Conservation (phyloP, 1,284 basidiomycete genomes). For the Apiotrichum gamsii region DNA sequence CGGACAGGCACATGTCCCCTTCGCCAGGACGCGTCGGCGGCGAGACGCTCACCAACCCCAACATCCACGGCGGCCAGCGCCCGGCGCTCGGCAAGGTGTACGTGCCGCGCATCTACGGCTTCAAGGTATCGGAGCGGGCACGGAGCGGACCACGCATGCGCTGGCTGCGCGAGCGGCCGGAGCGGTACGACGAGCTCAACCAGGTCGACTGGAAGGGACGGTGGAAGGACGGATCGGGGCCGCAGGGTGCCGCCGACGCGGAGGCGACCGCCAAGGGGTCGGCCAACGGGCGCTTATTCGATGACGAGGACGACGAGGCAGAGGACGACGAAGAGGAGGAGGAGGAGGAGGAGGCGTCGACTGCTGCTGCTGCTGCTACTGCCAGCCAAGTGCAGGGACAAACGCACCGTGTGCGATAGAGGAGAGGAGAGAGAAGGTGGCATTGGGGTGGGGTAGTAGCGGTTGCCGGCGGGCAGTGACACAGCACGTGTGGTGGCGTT, state of each 20-base stretch:
- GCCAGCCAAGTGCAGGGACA: neutral
- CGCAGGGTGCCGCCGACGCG: neutral
- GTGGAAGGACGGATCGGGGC: slow-evolving; percentile 54
- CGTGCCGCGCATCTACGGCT: slow-evolving; percentile 83
- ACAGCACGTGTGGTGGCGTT: neutral
- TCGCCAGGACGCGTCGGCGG: slow-evolving; percentile 25
- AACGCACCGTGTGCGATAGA: neutral
- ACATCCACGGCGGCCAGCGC: slow-evolving; percentile 70
- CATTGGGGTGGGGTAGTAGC: neutral
- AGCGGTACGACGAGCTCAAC: slow-evolving; percentile 71
- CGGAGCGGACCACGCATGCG: slow-evolving; percentile 94
- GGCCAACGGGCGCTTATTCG: slow-evolving; percentile 30
- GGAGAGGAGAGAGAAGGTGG: neutral
- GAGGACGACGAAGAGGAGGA: slow-evolving; percentile 36
- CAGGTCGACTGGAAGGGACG: slow-evolving; percentile 77
- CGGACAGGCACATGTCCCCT: slow-evolving; percentile 11
- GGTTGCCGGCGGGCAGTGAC: neutral
- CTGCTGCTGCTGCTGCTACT: neutral
- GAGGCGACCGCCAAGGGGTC: slow-evolving; percentile 5
- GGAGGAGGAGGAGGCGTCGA: slow-evolving; percentile 22
- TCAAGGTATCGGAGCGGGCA: slow-evolving; percentile 54
- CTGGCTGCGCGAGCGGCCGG: slow-evolving; percentile 84
- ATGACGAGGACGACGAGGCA: slow-evolving; percentile 34
- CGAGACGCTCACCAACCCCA: slow-evolving; percentile 54
- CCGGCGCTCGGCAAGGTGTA: slow-evolving; percentile 79